Conservation (phyloP, 2,329 filamentous ascomycete species). For the Penicillium sp. region DNA sequence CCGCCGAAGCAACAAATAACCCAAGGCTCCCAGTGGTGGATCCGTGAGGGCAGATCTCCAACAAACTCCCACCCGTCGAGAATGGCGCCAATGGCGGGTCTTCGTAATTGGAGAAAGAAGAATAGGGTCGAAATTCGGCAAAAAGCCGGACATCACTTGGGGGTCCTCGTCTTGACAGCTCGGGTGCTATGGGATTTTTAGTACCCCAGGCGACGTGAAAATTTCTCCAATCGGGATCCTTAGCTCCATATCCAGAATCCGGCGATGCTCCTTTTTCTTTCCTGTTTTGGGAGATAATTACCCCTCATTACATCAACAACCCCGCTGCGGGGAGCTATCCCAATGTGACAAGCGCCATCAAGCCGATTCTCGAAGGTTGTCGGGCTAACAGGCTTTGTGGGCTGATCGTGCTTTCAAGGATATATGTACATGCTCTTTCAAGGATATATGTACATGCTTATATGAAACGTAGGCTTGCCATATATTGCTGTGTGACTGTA, state of each 20-base stretch:
- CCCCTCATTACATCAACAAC: slow-evolving; percentile 27
- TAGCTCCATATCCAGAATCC: background rate
- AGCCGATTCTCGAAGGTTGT: background rate
- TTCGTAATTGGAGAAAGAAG: slow-evolving; percentile 20
- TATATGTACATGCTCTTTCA: background rate
- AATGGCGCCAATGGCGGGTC: slow-evolving; percentile 12
- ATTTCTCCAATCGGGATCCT: background rate
- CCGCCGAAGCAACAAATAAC: background rate
- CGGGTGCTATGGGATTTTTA: background rate
- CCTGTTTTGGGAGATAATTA: slow-evolving; percentile 1
- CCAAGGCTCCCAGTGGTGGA: slow-evolving; percentile 6
- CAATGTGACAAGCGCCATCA: background rate
- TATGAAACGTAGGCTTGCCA: no score
- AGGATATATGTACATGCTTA: background rate
- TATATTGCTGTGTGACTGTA: background rate
- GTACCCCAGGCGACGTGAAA: background rate
- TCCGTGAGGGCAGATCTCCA: slow-evolving; percentile 19
- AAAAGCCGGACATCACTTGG: slow-evolving; percentile 13
- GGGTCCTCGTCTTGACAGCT: background rate
- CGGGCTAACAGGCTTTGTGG: no score
- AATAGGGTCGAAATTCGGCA: slow-evolving; percentile 18
- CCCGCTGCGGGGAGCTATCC: slow-evolving; percentile 16
- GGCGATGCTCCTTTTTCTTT: background rate
- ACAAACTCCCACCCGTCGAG: slow-evolving; percentile 18
- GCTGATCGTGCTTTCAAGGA: no score